A percentile compares a stretch with the other conserved stretches of the same genome.
Evolutionary conservation across 768 basidiomycete genomes (phyloP).

Genomic region (Strobilomyces dryophilus): DNA sequence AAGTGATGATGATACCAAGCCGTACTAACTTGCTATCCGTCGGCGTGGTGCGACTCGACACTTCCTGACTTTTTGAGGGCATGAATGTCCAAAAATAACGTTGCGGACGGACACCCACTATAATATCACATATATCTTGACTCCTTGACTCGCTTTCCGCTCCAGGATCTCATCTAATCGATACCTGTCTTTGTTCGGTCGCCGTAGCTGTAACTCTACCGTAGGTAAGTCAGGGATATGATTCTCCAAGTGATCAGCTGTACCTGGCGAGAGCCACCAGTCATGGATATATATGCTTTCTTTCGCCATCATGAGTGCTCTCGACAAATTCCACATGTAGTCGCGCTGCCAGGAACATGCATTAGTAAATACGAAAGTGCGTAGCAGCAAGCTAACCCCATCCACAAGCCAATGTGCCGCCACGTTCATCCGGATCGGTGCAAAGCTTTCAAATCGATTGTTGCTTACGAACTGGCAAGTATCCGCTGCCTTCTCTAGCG

Average conservation of each 20-base stretch:
- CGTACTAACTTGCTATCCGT: conserved; percentile 80
- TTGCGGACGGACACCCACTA: conserved; percentile 52
- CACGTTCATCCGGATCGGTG: conserved; percentile 88
- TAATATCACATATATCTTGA: conserved; percentile 92
- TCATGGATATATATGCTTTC: conserved; percentile 93
- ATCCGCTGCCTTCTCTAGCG: conserved; percentile 74
- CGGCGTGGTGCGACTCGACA: conserved; percentile 91
- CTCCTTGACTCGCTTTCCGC: conserved; percentile 90
- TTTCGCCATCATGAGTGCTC: conserved; percentile 85
- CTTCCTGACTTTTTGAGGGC: conserved; percentile 68
- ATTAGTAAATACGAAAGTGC: background rate
- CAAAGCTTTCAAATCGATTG: conserved; percentile 92
- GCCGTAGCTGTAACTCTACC: conserved; percentile 77
- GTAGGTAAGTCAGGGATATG: background rate
- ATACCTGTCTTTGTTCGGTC: conserved; percentile 81
- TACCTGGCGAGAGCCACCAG: conserved; percentile 95
- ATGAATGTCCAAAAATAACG: background rate
- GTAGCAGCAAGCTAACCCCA: conserved; percentile 55
- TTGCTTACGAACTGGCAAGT: conserved; percentile 72
- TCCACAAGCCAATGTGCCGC: conserved; percentile 98
- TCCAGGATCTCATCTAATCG: conserved; percentile 83
- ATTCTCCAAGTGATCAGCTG: conserved; percentile 1
- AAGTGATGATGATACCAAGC: background rate
- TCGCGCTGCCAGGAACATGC: conserved; percentile 60
- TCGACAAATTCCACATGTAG: conserved; percentile 96